phyloP scores from a whole-genome alignment of 2,329 filamentous ascomycete species.

The Penicillium sp. region DNA sequence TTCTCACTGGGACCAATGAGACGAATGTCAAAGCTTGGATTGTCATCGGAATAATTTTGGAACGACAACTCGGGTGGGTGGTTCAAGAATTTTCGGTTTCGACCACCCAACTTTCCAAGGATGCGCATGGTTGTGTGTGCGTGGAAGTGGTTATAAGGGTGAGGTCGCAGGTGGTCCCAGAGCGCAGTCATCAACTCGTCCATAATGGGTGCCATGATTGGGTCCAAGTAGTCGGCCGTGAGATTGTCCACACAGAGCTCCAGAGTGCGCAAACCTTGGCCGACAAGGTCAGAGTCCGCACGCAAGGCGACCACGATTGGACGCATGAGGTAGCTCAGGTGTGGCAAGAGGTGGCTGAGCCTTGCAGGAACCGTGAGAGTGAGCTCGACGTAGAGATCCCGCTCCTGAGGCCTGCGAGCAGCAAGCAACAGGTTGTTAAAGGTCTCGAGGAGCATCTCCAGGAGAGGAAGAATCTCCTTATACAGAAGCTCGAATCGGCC shows the following conservation, averaged over 20 bases:
- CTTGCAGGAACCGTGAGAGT: slow-evolving; percentile 93
- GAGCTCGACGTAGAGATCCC: slow-evolving; percentile 94
- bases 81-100: slow-evolving; percentile 93
- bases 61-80: slow-evolving; percentile 81
- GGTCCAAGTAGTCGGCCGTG: slow-evolving; percentile 94
- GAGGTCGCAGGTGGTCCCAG: slow-evolving; percentile 90
- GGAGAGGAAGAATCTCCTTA: slow-evolving; percentile 90
- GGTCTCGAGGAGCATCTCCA: slow-evolving; percentile 97
- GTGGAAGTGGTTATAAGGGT: slow-evolving; percentile 95
- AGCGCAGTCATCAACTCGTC: slow-evolving; percentile 97
- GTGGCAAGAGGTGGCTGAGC: slow-evolving; percentile 88
- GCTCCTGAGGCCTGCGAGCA: slow-evolving; percentile 82
- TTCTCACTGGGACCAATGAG: slow-evolving; percentile 88
- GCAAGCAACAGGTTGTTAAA: slow-evolving; percentile 92
- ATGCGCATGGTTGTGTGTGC: slow-evolving; percentile 98
- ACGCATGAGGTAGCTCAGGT: slow-evolving; percentile 94
- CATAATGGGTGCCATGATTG: slow-evolving; percentile 98
- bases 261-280: slow-evolving; percentile 86
- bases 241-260: slow-evolving; percentile 98
- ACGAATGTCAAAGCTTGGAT: slow-evolving; percentile 80
- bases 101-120: slow-evolving; percentile 89
- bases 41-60: slow-evolving; percentile 82
- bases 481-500: slow-evolving; percentile 97
- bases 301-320: slow-evolving; percentile 93
- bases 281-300: slow-evolving; percentile 88